Evolutionary conservation across 2,329 filamentous ascomycete genomes (phyloP).

Genomic region (Dothistroma pini): DNA sequence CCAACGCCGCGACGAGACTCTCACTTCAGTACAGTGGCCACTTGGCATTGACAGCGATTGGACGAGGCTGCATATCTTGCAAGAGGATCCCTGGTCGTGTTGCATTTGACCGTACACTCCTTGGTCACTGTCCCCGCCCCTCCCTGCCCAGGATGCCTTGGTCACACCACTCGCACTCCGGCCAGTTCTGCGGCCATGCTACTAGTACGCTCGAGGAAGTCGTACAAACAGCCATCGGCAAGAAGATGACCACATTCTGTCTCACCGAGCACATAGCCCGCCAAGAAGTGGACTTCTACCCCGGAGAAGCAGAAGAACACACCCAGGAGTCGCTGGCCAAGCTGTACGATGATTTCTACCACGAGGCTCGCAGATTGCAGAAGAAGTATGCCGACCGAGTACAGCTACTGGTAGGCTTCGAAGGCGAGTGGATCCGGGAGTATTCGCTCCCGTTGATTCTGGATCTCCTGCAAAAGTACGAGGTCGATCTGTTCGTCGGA

Average conservation of each 20-base stretch:
- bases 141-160: conserved; percentile 67
- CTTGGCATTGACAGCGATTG: too few species aligned
- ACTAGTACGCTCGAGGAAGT: conserved; percentile 80
- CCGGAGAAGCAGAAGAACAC: conserved; percentile 61
- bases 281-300: conserved; percentile 75
- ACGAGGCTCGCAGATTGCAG: conserved; percentile 71
- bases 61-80: too few species aligned
- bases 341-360: conserved; percentile 68
- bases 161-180: conserved; percentile 96
- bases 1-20: too few species aligned
- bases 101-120: background rate
- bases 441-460: conserved; percentile 59
- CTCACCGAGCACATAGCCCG: conserved; percentile 96
- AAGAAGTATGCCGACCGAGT: conserved; percentile 66
- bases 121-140: background rate
- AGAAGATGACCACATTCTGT: conserved; percentile 77
- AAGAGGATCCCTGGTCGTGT: background rate
- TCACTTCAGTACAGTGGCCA: too few species aligned
- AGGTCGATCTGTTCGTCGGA: conserved; percentile 86
- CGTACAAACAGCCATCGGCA: conserved; percentile 70
- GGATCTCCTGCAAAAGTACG: conserved; percentile 55
- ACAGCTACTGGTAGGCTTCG: conserved; percentile 81
- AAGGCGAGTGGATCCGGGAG: conserved; percentile 85
- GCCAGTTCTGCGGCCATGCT: conserved; percentile 94
- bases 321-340: conserved; percentile 46